Evolutionary conservation across 2,329 filamentous ascomycete species (phyloP).

Genomic region (Claviceps digitariae): DNA sequence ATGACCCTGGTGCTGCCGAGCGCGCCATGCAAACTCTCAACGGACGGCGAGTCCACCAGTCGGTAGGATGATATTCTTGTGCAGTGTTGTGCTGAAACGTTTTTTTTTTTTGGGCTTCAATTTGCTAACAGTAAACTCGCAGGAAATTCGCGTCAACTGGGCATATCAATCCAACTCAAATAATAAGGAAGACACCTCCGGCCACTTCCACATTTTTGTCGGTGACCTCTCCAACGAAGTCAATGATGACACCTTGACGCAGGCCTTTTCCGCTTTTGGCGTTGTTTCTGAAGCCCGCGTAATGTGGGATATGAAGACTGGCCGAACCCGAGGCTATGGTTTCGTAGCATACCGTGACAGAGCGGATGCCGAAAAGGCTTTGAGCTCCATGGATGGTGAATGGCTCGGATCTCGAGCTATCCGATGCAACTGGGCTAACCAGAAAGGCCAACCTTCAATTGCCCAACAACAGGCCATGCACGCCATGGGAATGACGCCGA

Average conservation of each 20-base stretch:
- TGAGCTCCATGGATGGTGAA: constrained; percentile 97
- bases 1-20: constrained; percentile 91
- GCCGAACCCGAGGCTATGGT: constrained; percentile 89
- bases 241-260: constrained; percentile 85
- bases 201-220: constrained; percentile 98
- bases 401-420: constrained; percentile 98
- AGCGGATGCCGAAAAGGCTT: constrained; percentile 82
- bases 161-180: constrained; percentile 92
- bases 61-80: constrained; percentile 39
- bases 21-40: constrained; percentile 96
- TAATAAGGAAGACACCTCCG: constrained; percentile 94
- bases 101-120: neutral
- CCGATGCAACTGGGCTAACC: constrained; percentile 99
- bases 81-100: neutral
- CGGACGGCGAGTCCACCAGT: constrained; percentile 87
- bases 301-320: constrained; percentile 99
- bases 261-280: constrained; percentile 93
- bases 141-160: constrained; percentile 99
- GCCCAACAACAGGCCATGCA: constrained; percentile 95
- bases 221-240: constrained; percentile 97
- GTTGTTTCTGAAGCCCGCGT: constrained; percentile 94
- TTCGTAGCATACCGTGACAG: constrained; percentile 97
- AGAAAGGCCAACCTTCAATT: constrained; percentile 98
- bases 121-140: constrained; percentile 10
- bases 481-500: constrained; percentile 95